These are phyloP conservation scores for Bolboschoenus planiculmis DNA, from an alignment of 176 grass and related monocot species.

Conservation along the genomic window DNA sequence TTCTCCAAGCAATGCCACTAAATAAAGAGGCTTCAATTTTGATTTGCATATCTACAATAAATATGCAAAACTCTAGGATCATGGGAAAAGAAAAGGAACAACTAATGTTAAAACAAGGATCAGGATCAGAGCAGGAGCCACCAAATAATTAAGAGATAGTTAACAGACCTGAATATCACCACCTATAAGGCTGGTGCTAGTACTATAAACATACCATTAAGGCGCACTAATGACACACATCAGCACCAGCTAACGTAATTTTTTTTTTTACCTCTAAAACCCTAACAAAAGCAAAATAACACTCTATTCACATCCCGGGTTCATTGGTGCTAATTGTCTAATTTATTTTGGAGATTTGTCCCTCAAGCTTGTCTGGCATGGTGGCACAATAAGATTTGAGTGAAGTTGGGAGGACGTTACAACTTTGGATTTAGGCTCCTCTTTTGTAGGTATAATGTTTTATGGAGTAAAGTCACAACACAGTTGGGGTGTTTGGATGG, in stretches of 20 bases:
- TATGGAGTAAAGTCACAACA: background rate
- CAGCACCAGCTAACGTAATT: too few species aligned
- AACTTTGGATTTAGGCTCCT: background rate
- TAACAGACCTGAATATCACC: background rate
- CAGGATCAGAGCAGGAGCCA: too few species aligned
- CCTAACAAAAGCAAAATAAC: too few species aligned
- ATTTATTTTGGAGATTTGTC: too few species aligned
- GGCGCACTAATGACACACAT: too few species aligned
- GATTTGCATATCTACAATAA: slow-evolving; percentile 69
- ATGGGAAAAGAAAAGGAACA: background rate
- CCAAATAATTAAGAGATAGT: too few species aligned
- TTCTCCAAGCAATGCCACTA: slow-evolving; percentile 76
- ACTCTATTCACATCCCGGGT: too few species aligned
- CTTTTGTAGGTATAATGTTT: background rate
- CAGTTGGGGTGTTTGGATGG: background rate
- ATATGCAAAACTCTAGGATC: background rate
- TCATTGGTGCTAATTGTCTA: too few species aligned
- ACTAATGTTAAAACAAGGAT: background rate
- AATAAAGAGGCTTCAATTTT: slow-evolving; percentile 73
- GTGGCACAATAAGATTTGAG: background rate
- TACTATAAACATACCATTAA: too few species aligned
- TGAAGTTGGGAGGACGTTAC: background rate
- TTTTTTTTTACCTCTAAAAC: too few species aligned
- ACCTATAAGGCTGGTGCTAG: background rate
- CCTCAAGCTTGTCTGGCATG: too few species aligned